Percentiles rank a stretch among this genome's conserved stretches.
phyloP scores from a whole-genome alignment of 805 yeast genomes.

The Ogataea salicorniae region DNA sequence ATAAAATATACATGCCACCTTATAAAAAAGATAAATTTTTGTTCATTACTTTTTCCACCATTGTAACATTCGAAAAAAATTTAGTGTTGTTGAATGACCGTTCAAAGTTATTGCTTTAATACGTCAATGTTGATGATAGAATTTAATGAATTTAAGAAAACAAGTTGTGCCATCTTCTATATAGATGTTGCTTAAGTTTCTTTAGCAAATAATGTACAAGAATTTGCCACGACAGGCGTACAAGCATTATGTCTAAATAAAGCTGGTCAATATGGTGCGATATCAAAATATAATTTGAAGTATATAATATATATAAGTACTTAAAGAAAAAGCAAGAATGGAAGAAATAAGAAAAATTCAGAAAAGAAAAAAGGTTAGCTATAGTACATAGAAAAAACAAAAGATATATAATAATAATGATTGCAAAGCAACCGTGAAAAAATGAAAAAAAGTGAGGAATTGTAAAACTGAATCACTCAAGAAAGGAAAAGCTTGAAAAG shows the following conservation, averaged over 20 bases:
- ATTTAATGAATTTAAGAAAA: background rate
- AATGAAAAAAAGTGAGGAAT: too few species aligned
- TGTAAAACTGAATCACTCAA: background rate
- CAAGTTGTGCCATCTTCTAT: background rate
- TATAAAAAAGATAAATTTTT: background rate
- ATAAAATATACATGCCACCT: slow-evolving; percentile 1
- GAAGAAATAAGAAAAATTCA: too few species aligned
- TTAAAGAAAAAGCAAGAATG: too few species aligned
- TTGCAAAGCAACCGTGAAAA: too few species aligned
- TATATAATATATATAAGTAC: too few species aligned
- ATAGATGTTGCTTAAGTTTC: background rate
- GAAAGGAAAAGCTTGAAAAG: background rate
- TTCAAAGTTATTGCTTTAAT: slow-evolving; percentile 10
- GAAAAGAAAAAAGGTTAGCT: too few species aligned
- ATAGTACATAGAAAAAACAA: too few species aligned
- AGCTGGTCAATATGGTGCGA: too few species aligned
- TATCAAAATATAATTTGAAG: too few species aligned
- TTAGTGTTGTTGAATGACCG: slow-evolving; percentile 20
- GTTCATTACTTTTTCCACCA: slow-evolving; percentile 5
- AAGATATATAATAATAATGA: too few species aligned
- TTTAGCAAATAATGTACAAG: background rate
- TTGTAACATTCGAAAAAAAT: slow-evolving; percentile 17
- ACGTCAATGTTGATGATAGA: background rate
- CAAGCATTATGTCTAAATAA: too few species aligned
- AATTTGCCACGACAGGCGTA: too few species aligned